A percentile compares a stretch with the other conserved stretches of the same genome.
phyloP scores from a whole-genome alignment of 1,284 basidiomycete species.

The Flammula alnicola region DNA sequence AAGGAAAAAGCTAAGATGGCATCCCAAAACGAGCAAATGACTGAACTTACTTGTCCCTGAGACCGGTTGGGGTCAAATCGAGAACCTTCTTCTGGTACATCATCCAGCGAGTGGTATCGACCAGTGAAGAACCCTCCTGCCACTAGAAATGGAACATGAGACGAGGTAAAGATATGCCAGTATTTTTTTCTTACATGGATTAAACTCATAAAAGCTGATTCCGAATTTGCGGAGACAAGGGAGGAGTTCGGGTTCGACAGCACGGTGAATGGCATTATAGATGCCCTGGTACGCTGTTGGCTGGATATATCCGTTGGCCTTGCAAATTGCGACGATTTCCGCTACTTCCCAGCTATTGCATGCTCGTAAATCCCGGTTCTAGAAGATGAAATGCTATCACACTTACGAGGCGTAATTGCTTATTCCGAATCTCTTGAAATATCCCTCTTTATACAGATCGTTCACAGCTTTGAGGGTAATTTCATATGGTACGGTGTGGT shows the following conservation, averaged over 20 bases:
- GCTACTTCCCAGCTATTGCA: constrained; percentile 58
- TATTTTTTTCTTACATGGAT: constrained; percentile 40
- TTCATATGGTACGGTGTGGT: constrained; percentile 51
- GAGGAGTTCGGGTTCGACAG: constrained; percentile 63
- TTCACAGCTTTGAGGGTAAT: constrained; percentile 53
- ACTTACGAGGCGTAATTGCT: constrained; percentile 42
- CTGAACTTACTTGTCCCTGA: constrained; percentile 37
- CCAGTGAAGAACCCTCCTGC: constrained; percentile 50
- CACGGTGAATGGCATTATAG: constrained; percentile 57
- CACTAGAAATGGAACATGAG: constrained; percentile 28
- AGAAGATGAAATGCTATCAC: not conserved
- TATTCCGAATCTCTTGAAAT: constrained; percentile 41
- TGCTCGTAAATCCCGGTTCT: not conserved
- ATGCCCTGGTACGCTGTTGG: constrained; percentile 75
- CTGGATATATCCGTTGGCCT: constrained; percentile 57
- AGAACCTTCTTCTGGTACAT: constrained; percentile 42
- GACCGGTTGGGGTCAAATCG: constrained; percentile 44
- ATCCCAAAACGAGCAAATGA: not conserved
- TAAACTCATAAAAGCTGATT: constrained; percentile 64
- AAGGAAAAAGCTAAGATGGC: not conserved
- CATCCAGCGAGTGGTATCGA: constrained; percentile 39
- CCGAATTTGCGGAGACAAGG: constrained; percentile 67
- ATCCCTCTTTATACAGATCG: constrained; percentile 47
- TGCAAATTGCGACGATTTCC: constrained; percentile 62
- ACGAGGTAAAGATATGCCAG: not conserved